These are phyloP conservation scores for Nematodospora anomalae DNA, from an alignment of 1,139 yeast genomes.

Conservation along the genomic window DNA sequence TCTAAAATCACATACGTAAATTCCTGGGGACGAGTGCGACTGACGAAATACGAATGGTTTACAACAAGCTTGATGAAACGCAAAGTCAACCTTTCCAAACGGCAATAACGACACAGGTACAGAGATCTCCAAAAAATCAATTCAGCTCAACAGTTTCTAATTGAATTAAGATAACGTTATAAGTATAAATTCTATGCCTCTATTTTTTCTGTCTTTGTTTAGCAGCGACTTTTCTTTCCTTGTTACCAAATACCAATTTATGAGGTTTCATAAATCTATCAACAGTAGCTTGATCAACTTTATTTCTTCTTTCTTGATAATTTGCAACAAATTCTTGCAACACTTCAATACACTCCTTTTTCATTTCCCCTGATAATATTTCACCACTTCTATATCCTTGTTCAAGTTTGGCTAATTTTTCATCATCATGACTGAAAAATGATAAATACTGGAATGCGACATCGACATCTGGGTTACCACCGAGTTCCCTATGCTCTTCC, in stretches of 20 bases:
- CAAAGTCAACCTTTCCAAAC: too few relatives aligned
- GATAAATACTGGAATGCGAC: constrained; percentile 92
- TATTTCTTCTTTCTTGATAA: constrained; percentile 77
- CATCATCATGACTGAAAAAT: constrained; percentile 89
- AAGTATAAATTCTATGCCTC: not conserved
- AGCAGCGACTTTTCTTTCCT: constrained; percentile 68
- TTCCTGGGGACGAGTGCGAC: too few relatives aligned
- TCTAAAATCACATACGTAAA: too few relatives aligned
- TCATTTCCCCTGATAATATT: constrained; percentile 89
- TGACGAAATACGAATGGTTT: too few relatives aligned
- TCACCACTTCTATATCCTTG: constrained; percentile 77
- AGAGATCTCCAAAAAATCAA: too few relatives aligned
- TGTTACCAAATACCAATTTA: constrained; percentile 69
- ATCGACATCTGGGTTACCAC: constrained; percentile 95
- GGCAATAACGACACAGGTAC: too few relatives aligned
- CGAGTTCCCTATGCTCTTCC: constrained; percentile 85
- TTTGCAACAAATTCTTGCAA: constrained; percentile 75
- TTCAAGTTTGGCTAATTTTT: constrained; percentile 60
- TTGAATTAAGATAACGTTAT: not conserved
- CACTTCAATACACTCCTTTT: constrained; percentile 78
- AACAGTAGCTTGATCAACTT: constrained; percentile 65
- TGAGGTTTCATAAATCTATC: constrained; percentile 83
- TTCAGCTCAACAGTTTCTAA: too few relatives aligned
- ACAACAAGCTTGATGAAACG: too few relatives aligned
- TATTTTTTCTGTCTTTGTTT: constrained; percentile 48